Conservation (phyloP, 805 yeast species). For the Komagataella pseudopastoris region DNA sequence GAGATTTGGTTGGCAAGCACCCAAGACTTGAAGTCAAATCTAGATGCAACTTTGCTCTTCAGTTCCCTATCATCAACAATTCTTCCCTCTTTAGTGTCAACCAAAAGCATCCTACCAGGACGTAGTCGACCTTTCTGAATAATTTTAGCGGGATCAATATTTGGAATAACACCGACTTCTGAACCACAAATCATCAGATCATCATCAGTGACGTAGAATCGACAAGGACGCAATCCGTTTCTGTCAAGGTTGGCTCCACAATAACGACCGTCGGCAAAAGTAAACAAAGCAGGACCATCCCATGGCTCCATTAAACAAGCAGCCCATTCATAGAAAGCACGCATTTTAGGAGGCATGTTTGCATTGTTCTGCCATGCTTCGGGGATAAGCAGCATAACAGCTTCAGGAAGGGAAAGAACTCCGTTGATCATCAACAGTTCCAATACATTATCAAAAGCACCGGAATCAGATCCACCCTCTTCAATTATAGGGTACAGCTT, state of each 20-base stretch:
- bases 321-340: conserved; percentile 98
- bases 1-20: conserved; percentile 74
- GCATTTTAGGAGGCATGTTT: conserved; percentile 79
- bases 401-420: conserved; percentile 85
- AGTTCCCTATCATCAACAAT: conserved; percentile 89
- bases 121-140: conserved; percentile 87
- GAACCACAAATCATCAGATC: conserved; percentile 96
- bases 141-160: conserved; percentile 64
- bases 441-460: conserved; percentile 91
- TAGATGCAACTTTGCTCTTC: conserved; percentile 63
- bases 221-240: conserved; percentile 96
- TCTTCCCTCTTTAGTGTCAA: conserved; percentile 85
- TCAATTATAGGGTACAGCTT: conserved; percentile 89
- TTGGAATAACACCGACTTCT: conserved; percentile 90
- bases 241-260: conserved; percentile 98
- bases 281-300: conserved; percentile 98
- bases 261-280: conserved; percentile 94
- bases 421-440: conserved; percentile 89
- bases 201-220: conserved; percentile 90
- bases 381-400: conserved; percentile 92
- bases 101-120: conserved; percentile 93
- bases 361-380: conserved; percentile 94
- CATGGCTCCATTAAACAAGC: conserved; percentile 99
- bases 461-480: conserved; percentile 98
- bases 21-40: conserved; percentile 93